Conservation (phyloP, 1,284 basidiomycete genomes). For the Irpex sp. region DNA sequence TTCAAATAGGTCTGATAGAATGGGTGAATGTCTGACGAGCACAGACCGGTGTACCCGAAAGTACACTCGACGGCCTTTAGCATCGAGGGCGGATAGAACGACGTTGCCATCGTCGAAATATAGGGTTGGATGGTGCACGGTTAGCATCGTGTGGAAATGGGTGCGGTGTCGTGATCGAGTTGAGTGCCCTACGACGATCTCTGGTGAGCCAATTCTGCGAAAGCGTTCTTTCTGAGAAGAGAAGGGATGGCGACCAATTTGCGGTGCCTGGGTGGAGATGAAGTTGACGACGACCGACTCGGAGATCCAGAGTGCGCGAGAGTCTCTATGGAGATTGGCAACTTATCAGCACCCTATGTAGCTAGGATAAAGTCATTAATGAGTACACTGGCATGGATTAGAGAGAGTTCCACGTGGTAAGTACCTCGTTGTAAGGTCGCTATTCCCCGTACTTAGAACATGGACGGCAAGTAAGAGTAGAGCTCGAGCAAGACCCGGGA, state of each 20-base stretch:
- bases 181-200: neutral
- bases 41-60: conserved; percentile 29
- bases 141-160: neutral
- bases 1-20: conserved; percentile 28
- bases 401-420: too few species aligned
- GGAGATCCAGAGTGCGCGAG: neutral
- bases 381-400: neutral
- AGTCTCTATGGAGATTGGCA: neutral
- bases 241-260: neutral
- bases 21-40: conserved; percentile 24
- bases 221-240: neutral
- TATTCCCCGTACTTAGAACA: too few species aligned
- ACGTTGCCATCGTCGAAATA: conserved; percentile 31
- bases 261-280: neutral
- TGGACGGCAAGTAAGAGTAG: neutral
- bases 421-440: too few species aligned
- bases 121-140: conserved; percentile 23
- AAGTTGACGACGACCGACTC: neutral
- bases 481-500: neutral
- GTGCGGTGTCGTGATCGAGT: neutral
- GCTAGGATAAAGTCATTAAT: neutral
- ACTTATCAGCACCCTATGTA: neutral
- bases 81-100: conserved; percentile 23
- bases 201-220: neutral
- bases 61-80: conserved; percentile 17